Base-by-base conservation (phyloP, 352 stramenopile species). In the Phytopythium sindhum region DNA sequence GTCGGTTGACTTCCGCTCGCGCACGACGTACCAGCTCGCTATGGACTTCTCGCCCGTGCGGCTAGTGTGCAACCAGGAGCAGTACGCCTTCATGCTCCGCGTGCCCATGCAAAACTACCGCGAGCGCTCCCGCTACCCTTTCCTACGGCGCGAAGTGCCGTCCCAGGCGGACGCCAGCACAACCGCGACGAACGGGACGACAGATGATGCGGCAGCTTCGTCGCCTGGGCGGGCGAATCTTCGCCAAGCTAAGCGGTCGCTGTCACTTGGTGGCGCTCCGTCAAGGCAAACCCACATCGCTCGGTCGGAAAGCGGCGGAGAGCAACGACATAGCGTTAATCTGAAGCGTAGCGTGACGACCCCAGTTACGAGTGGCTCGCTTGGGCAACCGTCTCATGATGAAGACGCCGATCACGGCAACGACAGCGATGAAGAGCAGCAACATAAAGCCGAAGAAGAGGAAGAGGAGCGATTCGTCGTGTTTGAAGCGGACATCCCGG, bases 51-150 rank as follows among this genome's bases (percentile, higher is more conserved):
- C 72, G 31, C 85, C 87, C 8, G 67, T 95, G 59, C 82, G 81
- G 1, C 69, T 94, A 0, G 85, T 95, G 12, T 95, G 85, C 63
- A 94, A 91, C 53, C 79, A 91, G 63, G 85, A 91, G 39, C 87
- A 95, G 50, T 92, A 94, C 53, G 81, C 78, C 0, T 91, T 95
- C 60, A 64, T 95, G 23, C 60, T 94, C 24, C 76, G 81, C 21
- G 73, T 91, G 4, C 85, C 87, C 19, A 77, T 90, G 44, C 83
- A 91, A 51, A 94, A 95, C 57, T 80, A 90, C 24, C 67, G 73
- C 45, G 87, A 95, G 60, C 72, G 71, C 12, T 84, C 79, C 63
- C 81, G 78, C 4, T 87, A 88, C 37, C 60, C 67, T 44, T 83
- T 80, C 28, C 33, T 66, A 23, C 59, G 63, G 63, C 55, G 44